Evolutionary conservation across 306 rosid species (phyloP), one percentile per base, ranked within the genome.

Genomic region (Cicer yamashitae): DNA sequence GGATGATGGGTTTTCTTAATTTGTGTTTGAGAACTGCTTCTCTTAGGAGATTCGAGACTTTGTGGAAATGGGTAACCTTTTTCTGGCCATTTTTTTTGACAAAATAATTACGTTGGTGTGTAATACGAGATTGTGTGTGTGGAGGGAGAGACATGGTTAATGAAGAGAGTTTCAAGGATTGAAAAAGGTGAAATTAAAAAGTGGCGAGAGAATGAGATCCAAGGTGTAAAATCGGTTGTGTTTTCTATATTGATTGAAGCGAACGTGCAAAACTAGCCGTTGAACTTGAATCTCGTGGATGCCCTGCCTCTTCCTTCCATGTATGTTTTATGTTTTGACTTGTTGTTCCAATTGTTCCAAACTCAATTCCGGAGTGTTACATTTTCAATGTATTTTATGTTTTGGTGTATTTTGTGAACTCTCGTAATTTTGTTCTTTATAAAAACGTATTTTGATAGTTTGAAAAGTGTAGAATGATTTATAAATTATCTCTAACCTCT

Each of bases 181-280:
- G 39, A 39, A 69, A 87, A 86, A 86, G 87, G 43, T 13, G 79
- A 74, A 45, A 11, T 6, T 64, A 59, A 67, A 52, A 53, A 48
- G n/a, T 20, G 53, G 17, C 6, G 48, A 72, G 13, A 10, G 7
- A 8, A 15, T 53, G 43, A 76, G 79, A 77, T 90, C 90, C 87
- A 6, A 84, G 84, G 85, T 90, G 89, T 83, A 81, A 84, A 82
- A 70, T 88, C 86, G 93, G 96, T 86, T 51, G 78, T 45, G 77
- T 45, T 77, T 61, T 60, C 70, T 66, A 7, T 62, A 34, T 52
- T 50, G 61, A 11, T 12, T n/a, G n/a, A 62, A 50, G 48, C 0
- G 77, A 79, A 70, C 46, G 47, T 18, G 83, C 68, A 52, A 68
- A 67, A 80, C 82, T 90, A 90, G 92, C 92, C 91, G 92, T 89